phyloP scores from a whole-genome alignment of 371 early-diverging fungal genomes.

The Lichtheimia hyalospora region DNA sequence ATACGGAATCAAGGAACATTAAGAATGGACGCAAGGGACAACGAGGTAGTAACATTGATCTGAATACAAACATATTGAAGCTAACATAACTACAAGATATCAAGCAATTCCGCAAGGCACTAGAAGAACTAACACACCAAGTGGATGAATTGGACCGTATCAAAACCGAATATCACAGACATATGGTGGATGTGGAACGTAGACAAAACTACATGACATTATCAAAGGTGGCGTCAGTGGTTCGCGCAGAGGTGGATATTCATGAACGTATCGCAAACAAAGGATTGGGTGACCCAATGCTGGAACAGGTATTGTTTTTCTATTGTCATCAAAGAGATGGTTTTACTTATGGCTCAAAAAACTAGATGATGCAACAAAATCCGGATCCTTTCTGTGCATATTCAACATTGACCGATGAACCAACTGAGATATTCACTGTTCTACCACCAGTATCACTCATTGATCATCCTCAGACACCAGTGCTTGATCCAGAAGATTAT shows the following conservation, averaged over 20 bases:
- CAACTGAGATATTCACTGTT: conserved; percentile 49
- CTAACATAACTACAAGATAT: conserved; percentile 19
- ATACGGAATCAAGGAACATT: conserved; percentile 50
- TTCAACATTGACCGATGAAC: conserved; percentile 39
- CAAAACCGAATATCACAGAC: conserved; percentile 45
- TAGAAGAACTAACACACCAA: conserved; percentile 47
- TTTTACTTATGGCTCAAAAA: no score
- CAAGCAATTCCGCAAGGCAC: conserved; percentile 44
- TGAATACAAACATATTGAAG: not conserved
- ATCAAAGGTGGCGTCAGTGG: conserved; percentile 45
- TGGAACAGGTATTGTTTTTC: conserved; percentile 40
- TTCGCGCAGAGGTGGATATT: conserved; percentile 54
- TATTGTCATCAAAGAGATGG: not conserved
- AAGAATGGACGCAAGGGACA: conserved; percentile 47
- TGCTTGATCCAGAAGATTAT: conserved; percentile 7
- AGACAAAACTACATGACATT: conserved; percentile 44
- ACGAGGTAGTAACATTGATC: conserved; percentile 29
- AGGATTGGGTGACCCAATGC: conserved; percentile 47
- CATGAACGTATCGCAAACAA: conserved; percentile 52
- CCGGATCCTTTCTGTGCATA: conserved; percentile 55
- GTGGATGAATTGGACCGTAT: conserved; percentile 55
- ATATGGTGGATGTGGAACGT: conserved; percentile 48
- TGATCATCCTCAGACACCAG: conserved; percentile 15
- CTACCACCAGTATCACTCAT: conserved; percentile 47
- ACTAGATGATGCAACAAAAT: conserved; percentile 49